These are phyloP conservation scores for Tolypocladium paradoxum DNA, from an alignment of 2,329 filamentous ascomycete species.

Conservation along the genomic window DNA sequence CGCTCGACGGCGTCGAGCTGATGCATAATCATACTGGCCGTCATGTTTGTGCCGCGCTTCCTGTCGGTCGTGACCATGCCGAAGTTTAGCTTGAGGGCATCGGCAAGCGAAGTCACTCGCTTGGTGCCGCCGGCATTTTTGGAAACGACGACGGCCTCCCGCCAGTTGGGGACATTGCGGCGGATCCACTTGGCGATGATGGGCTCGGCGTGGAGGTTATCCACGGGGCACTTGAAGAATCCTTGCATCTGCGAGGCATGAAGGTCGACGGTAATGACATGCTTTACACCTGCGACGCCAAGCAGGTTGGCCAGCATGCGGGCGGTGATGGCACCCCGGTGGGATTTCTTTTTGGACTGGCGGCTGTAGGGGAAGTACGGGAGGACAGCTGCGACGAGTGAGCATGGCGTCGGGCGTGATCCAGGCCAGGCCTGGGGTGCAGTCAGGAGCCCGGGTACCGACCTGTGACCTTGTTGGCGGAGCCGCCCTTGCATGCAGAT, in stretches of 20 bases:
- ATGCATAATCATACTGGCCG: constrained; percentile 66
- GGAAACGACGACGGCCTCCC: constrained; percentile 87
- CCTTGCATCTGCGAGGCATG: constrained; percentile 99
- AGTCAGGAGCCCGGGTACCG: constrained; percentile 20
- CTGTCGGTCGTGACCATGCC: constrained; percentile 87
- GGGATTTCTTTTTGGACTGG: constrained; percentile 98
- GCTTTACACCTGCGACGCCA: constrained; percentile 85
- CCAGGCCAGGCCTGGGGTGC: constrained; percentile 7
- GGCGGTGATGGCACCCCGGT: constrained; percentile 90
- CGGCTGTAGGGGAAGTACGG: constrained; percentile 99
- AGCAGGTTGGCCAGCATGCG: constrained; percentile 95
- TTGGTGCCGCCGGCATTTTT: constrained; percentile 98
- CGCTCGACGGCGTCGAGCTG: constrained; percentile 52
- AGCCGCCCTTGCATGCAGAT: constrained; percentile 94
- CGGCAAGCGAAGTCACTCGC: constrained; percentile 87
- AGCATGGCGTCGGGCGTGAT: constrained; percentile 5
- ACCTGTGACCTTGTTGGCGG: constrained; percentile 95
- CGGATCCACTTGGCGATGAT: constrained; percentile 93
- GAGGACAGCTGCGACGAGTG: constrained; percentile 53
- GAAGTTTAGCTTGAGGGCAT: constrained; percentile 94
- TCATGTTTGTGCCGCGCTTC: constrained; percentile 59
- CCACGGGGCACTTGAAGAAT: constrained; percentile 95
- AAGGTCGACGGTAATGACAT: constrained; percentile 94
- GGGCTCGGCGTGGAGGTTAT: constrained; percentile 93
- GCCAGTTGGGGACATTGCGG: constrained; percentile 78